These are phyloP conservation scores for Boletus rex-veris DNA, from an alignment of 768 basidiomycete genomes.

Conservation along the genomic window DNA sequence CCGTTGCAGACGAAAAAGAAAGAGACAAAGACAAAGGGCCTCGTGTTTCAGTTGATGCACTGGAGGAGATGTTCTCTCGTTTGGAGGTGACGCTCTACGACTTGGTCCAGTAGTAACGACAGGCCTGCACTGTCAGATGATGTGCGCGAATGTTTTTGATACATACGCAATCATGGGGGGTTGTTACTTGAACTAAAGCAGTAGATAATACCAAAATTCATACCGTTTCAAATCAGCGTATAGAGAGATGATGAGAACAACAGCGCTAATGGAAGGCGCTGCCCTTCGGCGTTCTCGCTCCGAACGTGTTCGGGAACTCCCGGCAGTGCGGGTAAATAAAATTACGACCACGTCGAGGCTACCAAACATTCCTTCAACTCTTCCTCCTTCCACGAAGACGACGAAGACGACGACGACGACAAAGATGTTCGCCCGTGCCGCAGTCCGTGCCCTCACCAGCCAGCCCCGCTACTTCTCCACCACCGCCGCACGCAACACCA, in stretches of 20 bases:
- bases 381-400: slow-evolving; percentile 10
- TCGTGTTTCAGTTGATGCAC: background rate
- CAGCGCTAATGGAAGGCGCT: too few relatives aligned
- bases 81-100: background rate
- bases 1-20: background rate
- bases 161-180: too few relatives aligned
- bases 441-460: slow-evolving; percentile 52
- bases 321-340: slow-evolving; percentile 13
- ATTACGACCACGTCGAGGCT: background rate
- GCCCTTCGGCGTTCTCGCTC: background rate
- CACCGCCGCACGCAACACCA: slow-evolving; percentile 65
- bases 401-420: slow-evolving; percentile 20
- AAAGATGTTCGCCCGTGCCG: slow-evolving; percentile 65
- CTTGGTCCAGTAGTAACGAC: background rate
- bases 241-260: too few relatives aligned
- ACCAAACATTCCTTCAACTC: background rate
- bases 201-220: too few relatives aligned
- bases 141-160: background rate
- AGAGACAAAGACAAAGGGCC: too few relatives aligned
- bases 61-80: background rate
- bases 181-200: too few relatives aligned
- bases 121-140: too few relatives aligned
- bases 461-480: slow-evolving; percentile 74
- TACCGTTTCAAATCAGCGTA: background rate
- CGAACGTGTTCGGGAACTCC: slow-evolving; percentile 17